Evolutionary conservation across 352 stramenopile genomes (phyloP), one percentile per base, ranked within the genome.

Genomic region (Thalassiosira pacifica): DNA sequence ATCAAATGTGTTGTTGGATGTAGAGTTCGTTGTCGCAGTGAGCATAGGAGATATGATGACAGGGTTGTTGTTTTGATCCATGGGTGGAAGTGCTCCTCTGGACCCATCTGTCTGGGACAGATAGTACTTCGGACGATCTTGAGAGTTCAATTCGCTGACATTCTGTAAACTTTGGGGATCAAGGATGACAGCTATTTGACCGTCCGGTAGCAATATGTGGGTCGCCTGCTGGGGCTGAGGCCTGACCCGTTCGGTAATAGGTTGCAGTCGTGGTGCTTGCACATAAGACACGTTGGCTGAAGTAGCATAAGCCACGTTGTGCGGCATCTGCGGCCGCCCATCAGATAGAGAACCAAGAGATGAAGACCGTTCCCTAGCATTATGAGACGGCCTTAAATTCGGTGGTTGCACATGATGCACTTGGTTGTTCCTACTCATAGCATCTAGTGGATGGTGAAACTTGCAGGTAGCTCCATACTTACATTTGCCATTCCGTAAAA

Each of bases 391-490:
- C 66, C 64, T 65, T 27, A 63, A 60, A 13, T 76, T 73, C 40
- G 59, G 80, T 45, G 29, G 24, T 57, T 89, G 77, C 34, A n/a
- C n/a, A n/a, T n/a, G n/a, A n/a, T 73, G 57, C 10, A 60, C 22
- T 27, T 76, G 68, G 29, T 65, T 40, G 34, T 67, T 76, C 55
- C 76, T 76, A 64, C 53, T 61, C 13, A 67, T n/a, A n/a, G 67
- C 81, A 74, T 86, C 86, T 34, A 94, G 57, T 18, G 92, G 92
- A 82, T 95, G 92, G 65, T 95, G 92, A 71, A 94, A 95, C 53
- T 93, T 88, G 73, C 92, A 95, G 1, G 91, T 94, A 63, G 86
- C 79, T 52, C 92, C 92, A 71, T 94, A 95, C 76, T 94, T 95
- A 74, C 92, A 95, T 22, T 86, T 61, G 22, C 90, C 92, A 82